A percentile compares a stretch with the other conserved stretches of the same genome.
phyloP scores from a whole-genome alignment of 148 eudicot genomes.

The Cornus kousa region DNA sequence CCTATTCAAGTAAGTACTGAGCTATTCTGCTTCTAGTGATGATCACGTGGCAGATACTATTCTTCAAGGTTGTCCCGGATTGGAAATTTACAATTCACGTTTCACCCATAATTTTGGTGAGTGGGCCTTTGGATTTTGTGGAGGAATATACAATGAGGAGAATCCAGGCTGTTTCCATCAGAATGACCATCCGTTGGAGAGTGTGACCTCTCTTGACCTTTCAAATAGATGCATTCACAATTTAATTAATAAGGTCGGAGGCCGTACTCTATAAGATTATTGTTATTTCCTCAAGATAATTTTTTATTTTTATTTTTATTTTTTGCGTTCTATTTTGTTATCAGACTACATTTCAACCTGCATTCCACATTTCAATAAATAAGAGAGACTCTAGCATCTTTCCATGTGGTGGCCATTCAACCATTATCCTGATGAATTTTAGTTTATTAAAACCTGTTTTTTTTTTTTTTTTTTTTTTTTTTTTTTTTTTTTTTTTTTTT shows the following conservation, averaged over 20 bases:
- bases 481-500: too few species aligned
- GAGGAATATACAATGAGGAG: constrained; percentile 70
- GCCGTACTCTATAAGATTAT: neutral
- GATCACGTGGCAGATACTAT: constrained; percentile 44
- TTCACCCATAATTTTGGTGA: constrained; percentile 75
- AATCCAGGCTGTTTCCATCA: constrained; percentile 44
- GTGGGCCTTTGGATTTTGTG: constrained; percentile 98
- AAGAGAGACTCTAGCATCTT: neutral
- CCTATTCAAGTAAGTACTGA: constrained; percentile 17
- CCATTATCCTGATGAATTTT: neutral
- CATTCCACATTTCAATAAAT: neutral
- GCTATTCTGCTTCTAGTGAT: constrained; percentile 44
- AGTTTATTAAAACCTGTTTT: neutral
- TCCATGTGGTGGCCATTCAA: constrained; percentile 5
- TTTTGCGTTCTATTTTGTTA: neutral
- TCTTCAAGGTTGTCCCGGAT: constrained; percentile 53
- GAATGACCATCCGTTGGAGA: constrained; percentile 44
- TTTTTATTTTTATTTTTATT: too few species aligned
- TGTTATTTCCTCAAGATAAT: neutral
- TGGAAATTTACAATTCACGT: constrained; percentile 78
- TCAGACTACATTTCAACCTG: neutral
- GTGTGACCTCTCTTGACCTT: constrained; percentile 72
- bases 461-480: too few species aligned
- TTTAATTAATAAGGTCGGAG: constrained; percentile 64
- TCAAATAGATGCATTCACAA: constrained; percentile 70